These are phyloP conservation scores for Hypomontagnella monticulosa DNA, from an alignment of 495 filamentous ascomycete species.

Conservation along the genomic window DNA sequence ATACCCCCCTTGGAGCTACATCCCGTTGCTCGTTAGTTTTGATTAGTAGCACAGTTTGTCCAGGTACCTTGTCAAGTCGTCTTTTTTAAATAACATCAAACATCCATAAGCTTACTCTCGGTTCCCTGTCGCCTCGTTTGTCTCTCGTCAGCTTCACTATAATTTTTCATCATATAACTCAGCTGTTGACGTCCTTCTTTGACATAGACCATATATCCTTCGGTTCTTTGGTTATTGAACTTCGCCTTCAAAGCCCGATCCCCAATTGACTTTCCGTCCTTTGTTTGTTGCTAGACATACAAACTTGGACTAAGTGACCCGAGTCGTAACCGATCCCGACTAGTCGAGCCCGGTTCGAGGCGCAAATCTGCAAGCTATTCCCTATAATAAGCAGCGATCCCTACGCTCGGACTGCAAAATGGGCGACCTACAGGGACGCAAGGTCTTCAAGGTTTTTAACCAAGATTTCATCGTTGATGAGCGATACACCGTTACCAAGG, in stretches of 20 bases:
- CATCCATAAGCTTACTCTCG: constrained; percentile 14
- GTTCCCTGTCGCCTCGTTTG: neutral
- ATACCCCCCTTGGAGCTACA: constrained; percentile 25
- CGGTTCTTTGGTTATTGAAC: neutral
- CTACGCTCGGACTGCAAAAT: constrained; percentile 53
- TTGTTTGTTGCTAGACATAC: constrained; percentile 3
- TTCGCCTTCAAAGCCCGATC: neutral
- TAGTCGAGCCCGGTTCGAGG: neutral
- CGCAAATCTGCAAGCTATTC: constrained; percentile 2
- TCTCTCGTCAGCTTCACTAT: constrained; percentile 25
- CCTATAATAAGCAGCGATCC: constrained; percentile 2
- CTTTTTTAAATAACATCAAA: neutral
- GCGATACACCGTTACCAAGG: constrained; percentile 97
- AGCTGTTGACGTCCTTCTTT: constrained; percentile 11
- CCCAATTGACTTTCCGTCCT: constrained; percentile 2
- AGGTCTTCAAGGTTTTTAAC: constrained; percentile 99
- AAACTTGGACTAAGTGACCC: constrained; percentile 4
- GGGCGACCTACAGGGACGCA: constrained; percentile 84
- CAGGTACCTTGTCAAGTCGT: neutral
- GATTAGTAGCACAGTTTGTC: constrained; percentile 10
- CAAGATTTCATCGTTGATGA: constrained; percentile 99
- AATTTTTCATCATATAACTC: constrained; percentile 1
- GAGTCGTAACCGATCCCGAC: constrained; percentile 14
- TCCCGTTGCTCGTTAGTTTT: constrained; percentile 3
- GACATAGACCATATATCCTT: constrained; percentile 18